Conservation (phyloP, 176 grass and related monocot species). For the barley (Hordeum vulgare) region MorexV3_pseudomolecules_assembly NC_058524.1:567514964-567515463, state of each 20-base stretch:
- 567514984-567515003: neutral
- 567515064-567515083: neutral
- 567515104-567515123: neutral
- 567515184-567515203: neutral
- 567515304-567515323: slow-evolving; percentile 97
- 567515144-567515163: neutral
- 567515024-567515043: neutral
- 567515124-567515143: neutral
- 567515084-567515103: neutral
- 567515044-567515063: neutral
- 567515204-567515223: slow-evolving; percentile 12
- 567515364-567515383: neutral
- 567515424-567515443: slow-evolving; percentile 97
- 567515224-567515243: slow-evolving; percentile 75
- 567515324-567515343: slow-evolving; percentile 68
- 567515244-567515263: slow-evolving; percentile 96
- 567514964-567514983: neutral
- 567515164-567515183: neutral
- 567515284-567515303: slow-evolving; percentile 84
- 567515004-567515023: neutral
- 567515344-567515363: slow-evolving; percentile 7
- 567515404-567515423: slow-evolving; percentile 97
- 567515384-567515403: slow-evolving; percentile 31
- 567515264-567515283: slow-evolving; percentile 90
- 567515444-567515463: slow-evolving; percentile 91